Percentiles rank a stretch among this genome's conserved stretches.
Conservation (phyloP, 108 stramenopile genomes). For the Cyclotella distinguenda region DNA sequence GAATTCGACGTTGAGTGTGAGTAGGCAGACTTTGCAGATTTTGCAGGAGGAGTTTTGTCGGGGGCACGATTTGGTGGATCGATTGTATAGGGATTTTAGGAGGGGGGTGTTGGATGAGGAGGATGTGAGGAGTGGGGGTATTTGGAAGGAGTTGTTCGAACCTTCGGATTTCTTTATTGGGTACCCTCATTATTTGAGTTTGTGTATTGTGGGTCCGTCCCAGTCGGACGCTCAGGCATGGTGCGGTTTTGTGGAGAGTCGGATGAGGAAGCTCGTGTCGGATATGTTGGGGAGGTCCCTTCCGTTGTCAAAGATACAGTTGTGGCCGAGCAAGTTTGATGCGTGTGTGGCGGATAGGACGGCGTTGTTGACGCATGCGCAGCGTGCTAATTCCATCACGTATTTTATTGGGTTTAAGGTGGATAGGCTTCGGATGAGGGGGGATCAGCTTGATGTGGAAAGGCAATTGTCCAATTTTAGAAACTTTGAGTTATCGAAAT, state of each 20-base stretch:
- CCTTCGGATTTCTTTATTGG: conserved; percentile 96
- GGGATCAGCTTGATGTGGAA: conserved; percentile 81
- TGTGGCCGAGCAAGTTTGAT: conserved; percentile 90
- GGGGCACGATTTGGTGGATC: conserved; percentile 71
- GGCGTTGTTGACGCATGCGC: conserved; percentile 72
- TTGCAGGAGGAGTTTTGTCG: conserved; percentile 86
- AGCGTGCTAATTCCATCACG: conserved; percentile 75
- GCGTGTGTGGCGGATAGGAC: conserved; percentile 75
- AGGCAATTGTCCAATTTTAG: conserved; percentile 80
- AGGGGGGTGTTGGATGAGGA: conserved; percentile 32
- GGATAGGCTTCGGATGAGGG: conserved; percentile 81
- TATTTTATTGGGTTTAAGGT: conserved; percentile 86
- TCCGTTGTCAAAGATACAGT: conserved; percentile 80
- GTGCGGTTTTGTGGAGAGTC: conserved; percentile 91
- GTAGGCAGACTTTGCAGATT: conserved; percentile 82
- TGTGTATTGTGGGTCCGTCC: conserved; percentile 91
- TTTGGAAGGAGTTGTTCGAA: conserved; percentile 85
- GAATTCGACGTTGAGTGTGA: conserved; percentile 93
- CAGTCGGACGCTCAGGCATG: conserved; percentile 88
- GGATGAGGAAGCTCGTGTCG: conserved; percentile 86
- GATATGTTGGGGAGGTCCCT: conserved; percentile 76
- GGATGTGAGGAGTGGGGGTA: conserved; percentile 38
- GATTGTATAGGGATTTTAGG: conserved; percentile 73
- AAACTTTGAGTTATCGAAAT: conserved; percentile 75
- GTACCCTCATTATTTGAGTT: conserved; percentile 91